Evolutionary conservation across 2,329 filamentous ascomycete species (phyloP), one percentile per base, ranked within the genome.

Genomic region (Aspergillus oerlinghausenensis): DNA sequence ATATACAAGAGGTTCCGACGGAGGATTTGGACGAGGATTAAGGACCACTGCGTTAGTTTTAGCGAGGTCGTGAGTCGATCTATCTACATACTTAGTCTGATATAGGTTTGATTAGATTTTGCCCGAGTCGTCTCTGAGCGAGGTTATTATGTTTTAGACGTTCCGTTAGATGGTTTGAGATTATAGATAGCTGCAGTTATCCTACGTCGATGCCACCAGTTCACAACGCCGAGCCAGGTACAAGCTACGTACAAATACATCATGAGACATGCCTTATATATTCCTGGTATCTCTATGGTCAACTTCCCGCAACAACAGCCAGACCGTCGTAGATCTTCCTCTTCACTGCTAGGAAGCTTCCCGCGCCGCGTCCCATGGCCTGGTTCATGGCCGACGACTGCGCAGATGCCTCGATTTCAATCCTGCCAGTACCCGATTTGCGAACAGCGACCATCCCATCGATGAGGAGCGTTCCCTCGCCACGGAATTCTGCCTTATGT

Each of bases 251-350:
- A 45, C 42, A 45, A 47, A 52, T 48, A 52, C 51, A 52, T 14
- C 11, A 21, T 21, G 42, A 23, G 21, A 23, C 3, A 23, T 45
- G 42, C 21, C 32, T 26, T 26, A 57, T 32, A 49, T 23, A 55
- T 25, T 25, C 42, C 45, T 55, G 25, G 29, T 35, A 47, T 47
- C 3, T 7, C 43, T 17, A 28, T 23, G 7, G 10, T 74, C 72
- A 90, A 50, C 82, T 83, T 49, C 89, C 90, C 17, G 88, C 88
- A 63, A 99, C 92, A 58, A 97, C 90, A 35, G 94, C 94, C 70
- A 99, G 75, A 8, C 91, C 92, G 64, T 96, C 90, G 72, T 99
- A 99, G 62, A 99, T 95, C 74, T 90, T 92, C 75, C 81, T 87
- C 77, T 90, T 90, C 9, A 97, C 93, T 52, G 89, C 89, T 68